Percentiles rank a stretch among this genome's conserved stretches.
Evolutionary conservation across 139 green algal species (phyloP).

Genomic region (Trebouxia sp.): DNA sequence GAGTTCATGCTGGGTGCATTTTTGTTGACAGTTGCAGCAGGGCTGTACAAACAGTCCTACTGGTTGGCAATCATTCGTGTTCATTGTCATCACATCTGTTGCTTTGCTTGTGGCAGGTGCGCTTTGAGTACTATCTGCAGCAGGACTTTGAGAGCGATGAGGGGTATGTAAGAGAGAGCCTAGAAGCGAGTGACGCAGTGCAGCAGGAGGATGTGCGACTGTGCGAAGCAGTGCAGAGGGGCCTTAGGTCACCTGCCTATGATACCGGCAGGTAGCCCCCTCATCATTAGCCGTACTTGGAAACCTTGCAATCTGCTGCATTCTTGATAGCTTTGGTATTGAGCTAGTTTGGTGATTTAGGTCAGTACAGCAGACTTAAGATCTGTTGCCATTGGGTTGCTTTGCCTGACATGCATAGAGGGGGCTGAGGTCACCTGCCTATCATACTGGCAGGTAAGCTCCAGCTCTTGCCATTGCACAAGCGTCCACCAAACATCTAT

Average conservation of each 20-base stretch:
- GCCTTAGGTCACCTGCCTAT: slow-evolving; percentile 46
- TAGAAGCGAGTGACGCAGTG: slow-evolving; percentile 36
- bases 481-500: no score
- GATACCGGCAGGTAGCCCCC: slow-evolving; percentile 40
- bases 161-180: neutral
- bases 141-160: neutral
- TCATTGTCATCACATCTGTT: no score
- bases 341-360: neutral
- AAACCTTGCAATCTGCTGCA: neutral
- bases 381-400: neutral
- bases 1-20: no score
- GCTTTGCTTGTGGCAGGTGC: no score
- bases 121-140: slow-evolving; percentile 5
- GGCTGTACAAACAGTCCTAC: no score
- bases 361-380: neutral
- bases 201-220: slow-evolving; percentile 62
- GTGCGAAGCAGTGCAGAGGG: slow-evolving; percentile 61
- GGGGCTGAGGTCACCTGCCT: slow-evolving; percentile 46
- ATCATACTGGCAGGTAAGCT: slow-evolving; percentile 22
- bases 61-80: no score
- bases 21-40: no score
- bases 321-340: neutral
- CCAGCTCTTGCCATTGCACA: neutral
- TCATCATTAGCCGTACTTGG: no score
- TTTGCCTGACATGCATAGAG: no score